Percentiles rank a stretch among this genome's conserved stretches.
These are phyloP conservation scores for Cerioporus squamosus DNA, from an alignment of 1,284 basidiomycete species.

Conservation along the genomic window DNA sequence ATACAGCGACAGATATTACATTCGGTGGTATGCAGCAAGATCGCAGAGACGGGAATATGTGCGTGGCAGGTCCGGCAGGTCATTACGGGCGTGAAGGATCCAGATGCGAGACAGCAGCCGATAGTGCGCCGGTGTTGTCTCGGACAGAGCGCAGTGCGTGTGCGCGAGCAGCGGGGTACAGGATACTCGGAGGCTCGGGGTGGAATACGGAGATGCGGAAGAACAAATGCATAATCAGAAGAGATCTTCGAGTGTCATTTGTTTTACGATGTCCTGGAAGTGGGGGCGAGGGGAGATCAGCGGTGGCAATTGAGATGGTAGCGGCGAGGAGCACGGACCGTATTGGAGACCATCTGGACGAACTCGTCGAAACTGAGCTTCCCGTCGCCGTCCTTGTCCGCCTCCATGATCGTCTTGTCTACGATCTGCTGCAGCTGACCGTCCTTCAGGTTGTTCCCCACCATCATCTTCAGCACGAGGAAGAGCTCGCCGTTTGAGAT, in stretches of 20 bases:
- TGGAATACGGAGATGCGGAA: constrained; percentile 1
- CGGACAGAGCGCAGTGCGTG: not conserved
- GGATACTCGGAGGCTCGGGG: not conserved
- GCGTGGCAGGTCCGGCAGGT: constrained; percentile 10
- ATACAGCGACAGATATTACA: constrained; percentile 27
- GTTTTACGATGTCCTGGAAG: constrained; percentile 88
- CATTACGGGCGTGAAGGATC: constrained; percentile 16
- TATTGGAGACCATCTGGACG: constrained; percentile 95
- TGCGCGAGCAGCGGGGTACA: not conserved
- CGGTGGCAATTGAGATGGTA: constrained; percentile 28
- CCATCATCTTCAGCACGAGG: constrained; percentile 99
- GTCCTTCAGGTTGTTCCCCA: constrained; percentile 99
- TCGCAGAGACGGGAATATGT: constrained; percentile 11
- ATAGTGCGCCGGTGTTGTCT: not conserved
- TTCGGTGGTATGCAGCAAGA: constrained; percentile 20
- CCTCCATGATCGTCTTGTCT: constrained; percentile 99
- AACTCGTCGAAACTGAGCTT: constrained; percentile 98
- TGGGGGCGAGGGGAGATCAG: constrained; percentile 8
- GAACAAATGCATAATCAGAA: constrained; percentile 51
- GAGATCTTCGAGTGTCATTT: constrained; percentile 97
- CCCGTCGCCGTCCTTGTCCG: constrained; percentile 97
- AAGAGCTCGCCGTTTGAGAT: constrained; percentile 99
- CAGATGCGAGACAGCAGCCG: not conserved
- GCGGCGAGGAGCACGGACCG: constrained; percentile 52
- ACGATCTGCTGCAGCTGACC: constrained; percentile 99